Evolutionary conservation across 768 basidiomycete species (phyloP).

Genomic region (Calocybe indica): DNA sequence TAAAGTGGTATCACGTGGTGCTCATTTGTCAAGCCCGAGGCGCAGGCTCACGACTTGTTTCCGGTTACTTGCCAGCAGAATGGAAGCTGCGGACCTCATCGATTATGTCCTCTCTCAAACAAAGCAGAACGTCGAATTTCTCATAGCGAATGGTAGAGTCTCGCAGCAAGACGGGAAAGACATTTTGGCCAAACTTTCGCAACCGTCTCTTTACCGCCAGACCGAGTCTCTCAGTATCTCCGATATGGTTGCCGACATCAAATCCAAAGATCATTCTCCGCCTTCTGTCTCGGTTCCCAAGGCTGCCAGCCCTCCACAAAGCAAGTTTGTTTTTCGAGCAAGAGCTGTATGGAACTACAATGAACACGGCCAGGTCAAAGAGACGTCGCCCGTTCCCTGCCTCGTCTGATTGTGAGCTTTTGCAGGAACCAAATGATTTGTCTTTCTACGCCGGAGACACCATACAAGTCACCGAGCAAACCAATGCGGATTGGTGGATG

Average conservation of each 20-base stretch:
- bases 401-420: neutral
- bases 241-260: neutral
- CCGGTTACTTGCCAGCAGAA: constrained; percentile 4
- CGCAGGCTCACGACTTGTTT: neutral
- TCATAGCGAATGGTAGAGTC: constrained; percentile 43
- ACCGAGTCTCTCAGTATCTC: neutral
- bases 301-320: neutral
- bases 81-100: constrained; percentile 12
- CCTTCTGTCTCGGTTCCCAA: neutral
- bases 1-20: no score
- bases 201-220: no score
- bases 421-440: constrained; percentile 67
- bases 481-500: constrained; percentile 83
- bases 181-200: constrained; percentile 29
- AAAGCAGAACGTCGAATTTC: constrained; percentile 49
- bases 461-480: constrained; percentile 68
- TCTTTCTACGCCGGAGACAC: constrained; percentile 68
- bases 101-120: constrained; percentile 51
- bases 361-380: constrained; percentile 41
- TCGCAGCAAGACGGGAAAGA: constrained; percentile 35
- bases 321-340: constrained; percentile 27
- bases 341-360: constrained; percentile 65
- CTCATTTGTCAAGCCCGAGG: no score
- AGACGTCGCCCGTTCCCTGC: neutral
- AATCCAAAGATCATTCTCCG: neutral